Base-by-base conservation (phyloP, 129 eudicot genomes). In the Pulicaria dysenterica region DNA sequence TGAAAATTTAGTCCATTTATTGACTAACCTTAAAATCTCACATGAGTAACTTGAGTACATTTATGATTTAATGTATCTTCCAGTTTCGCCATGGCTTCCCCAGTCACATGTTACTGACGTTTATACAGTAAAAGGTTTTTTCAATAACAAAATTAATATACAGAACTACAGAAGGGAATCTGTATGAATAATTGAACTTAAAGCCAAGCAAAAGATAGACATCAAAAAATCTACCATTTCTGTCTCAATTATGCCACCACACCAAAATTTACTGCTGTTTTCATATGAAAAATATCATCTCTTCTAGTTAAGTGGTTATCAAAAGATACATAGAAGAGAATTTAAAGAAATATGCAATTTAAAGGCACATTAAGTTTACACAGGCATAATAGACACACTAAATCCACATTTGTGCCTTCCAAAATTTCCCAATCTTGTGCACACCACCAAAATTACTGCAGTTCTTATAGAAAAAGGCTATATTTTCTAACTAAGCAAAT, bases 371-470 rank as follows among this genome's bases (percentile, higher is more conserved):
- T 54, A n/a, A 64, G 3, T 42, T 31, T 37, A 6, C 31, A 9
- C 65, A 61, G 24, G 58, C 47, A 36, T 46, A 65, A 36, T 5
- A 14, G 59, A 56, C 62, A 46, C 41, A 48, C 57, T 10, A 65
- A 45, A 67, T 47, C 58, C 19, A 24, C 47, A 66, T 66, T 6
- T 12, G 31, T 19, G 47, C 11, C 56, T 46, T 12, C 43, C 11
- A 45, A 45, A 10, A 5, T 24, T 42, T 46, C 36, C 57, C 12
- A 12, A 16, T 66, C 40, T 43, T 66, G 19, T 46, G 57, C 57
- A 44, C 19, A 46, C 14, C 56, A 65, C 71, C 71, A 64, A 43
- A 64, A 43, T 41, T 41, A 41, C 31, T 8, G 2, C 9, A 12
- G 38, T 54, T 54, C 59, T 15, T 40, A 63, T 15, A n/a, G 1